A percentile compares a stretch with the other conserved stretches of the same genome.
These are phyloP conservation scores for Harringtonia aguacate DNA, from an alignment of 2,329 filamentous ascomycete genomes.

Conservation along the genomic window DNA sequence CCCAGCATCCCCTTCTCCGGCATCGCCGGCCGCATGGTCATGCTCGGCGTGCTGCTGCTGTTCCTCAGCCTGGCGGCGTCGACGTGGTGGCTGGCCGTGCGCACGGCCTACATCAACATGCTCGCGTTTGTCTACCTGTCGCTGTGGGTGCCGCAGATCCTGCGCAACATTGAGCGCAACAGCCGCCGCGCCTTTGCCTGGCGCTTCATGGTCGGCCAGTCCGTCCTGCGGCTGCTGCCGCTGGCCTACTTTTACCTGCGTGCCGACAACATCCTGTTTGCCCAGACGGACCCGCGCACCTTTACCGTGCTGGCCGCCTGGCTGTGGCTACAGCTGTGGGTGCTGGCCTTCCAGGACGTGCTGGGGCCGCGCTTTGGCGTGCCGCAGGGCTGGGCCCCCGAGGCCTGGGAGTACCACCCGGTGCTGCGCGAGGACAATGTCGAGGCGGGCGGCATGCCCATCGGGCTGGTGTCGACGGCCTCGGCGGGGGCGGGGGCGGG, in stretches of 20 bases:
- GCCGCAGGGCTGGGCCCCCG: slow-evolving; percentile 54
- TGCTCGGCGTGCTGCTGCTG: slow-evolving; percentile 42
- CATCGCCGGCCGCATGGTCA: slow-evolving; percentile 45
- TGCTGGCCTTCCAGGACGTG: slow-evolving; percentile 72
- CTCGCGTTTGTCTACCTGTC: slow-evolving; percentile 71
- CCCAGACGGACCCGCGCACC: slow-evolving; percentile 53
- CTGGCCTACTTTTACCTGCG: slow-evolving; percentile 79
- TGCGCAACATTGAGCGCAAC: slow-evolving; percentile 81
- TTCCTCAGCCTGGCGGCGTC: slow-evolving; percentile 49
- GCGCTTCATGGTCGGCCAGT: slow-evolving; percentile 83
- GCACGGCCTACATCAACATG: slow-evolving; percentile 47
- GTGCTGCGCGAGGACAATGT: slow-evolving; percentile 72
- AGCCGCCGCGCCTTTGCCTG: slow-evolving; percentile 84
- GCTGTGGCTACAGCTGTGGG: slow-evolving; percentile 78
- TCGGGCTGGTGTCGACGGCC: slow-evolving; percentile 43
- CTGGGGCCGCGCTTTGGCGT: slow-evolving; percentile 84
- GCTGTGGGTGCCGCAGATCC: slow-evolving; percentile 86
- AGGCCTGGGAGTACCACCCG: slow-evolving; percentile 92
- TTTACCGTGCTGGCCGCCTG: slow-evolving; percentile 60
- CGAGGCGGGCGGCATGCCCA: slow-evolving; percentile 70
- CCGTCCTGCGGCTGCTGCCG: slow-evolving; percentile 64
- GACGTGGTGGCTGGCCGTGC: slow-evolving; percentile 47
- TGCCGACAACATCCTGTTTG: slow-evolving; percentile 70
- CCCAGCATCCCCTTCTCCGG: slow-evolving; percentile 34
- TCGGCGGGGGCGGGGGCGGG: no score